Evolutionary conservation across 2,329 filamentous ascomycete genomes (phyloP), one percentile per base, ranked within the genome.

Genomic region (Colletotrichum phormii): DNA sequence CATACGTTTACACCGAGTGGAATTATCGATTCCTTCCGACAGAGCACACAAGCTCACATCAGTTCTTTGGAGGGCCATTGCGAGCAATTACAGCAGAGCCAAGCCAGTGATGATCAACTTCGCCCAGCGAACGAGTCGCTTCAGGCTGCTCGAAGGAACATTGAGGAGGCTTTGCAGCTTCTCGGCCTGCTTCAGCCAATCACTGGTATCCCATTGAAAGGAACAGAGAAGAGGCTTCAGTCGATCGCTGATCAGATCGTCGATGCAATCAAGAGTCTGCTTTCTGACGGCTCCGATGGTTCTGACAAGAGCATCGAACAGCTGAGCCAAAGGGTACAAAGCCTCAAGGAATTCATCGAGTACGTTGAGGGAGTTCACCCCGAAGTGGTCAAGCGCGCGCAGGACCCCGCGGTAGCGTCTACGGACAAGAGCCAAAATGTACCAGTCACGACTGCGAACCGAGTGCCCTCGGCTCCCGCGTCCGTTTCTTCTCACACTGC

Each of bases 351-450:
- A 22, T 72, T 72, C n/a, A 72, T 72, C 9, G 70, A 72, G 49
- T 72, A 72, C 33, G 31, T 72, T 2, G 70, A 72, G 63, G 70
- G 70, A 11, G 70, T 72, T 26, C 70, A 72, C 31, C 70, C 70
- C 3, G 70, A 72, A 35, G 70, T 54, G 15, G 70, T 72, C 33
- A 72, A 65, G 7, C 70, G 70, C 46, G 46, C 31, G 12, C 66
- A 72, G 18, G 60, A 54, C 22, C 58, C 54, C 54, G 70, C 51
- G 33, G 13, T 60, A 18, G 31, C 22, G 22, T n/a, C 29, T 15
- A 13, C 54, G 18, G 67, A 57, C 5, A 67, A 57, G 33, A 57
- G 15, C 22, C 64, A 51, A 22, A 70, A 60, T 8, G 18, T 18
- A 4, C n/a, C 67, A 3, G 54, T n/a, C 8, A 24, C 54, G 24